Evolutionary conservation across 192 early-diverging fungal genomes (phyloP).

Genomic region (Mortierella claussenii): DNA sequence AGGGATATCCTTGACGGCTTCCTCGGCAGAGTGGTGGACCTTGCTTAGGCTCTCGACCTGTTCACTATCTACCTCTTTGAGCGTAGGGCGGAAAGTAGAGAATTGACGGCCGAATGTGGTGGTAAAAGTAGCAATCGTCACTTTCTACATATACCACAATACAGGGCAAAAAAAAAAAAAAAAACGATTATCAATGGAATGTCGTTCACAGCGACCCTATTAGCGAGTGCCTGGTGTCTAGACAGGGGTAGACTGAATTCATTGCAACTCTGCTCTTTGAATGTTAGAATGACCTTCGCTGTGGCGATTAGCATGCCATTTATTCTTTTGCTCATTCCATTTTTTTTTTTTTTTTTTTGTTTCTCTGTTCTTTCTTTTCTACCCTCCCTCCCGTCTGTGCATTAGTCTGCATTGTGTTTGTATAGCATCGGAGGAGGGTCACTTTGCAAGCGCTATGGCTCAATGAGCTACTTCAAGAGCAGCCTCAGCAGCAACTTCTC

Average conservation of each 20-base stretch:
- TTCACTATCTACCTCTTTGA: conserved; percentile 15
- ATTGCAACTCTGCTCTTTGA: no score
- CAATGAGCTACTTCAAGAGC: neutral
- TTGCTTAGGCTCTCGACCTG: conserved; percentile 58
- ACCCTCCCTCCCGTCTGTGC: no score
- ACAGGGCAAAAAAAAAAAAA: neutral
- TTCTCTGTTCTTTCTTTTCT: no score
- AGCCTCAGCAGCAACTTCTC: neutral
- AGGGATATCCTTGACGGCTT: conserved; percentile 70
- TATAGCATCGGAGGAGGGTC: neutral
- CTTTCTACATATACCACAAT: conserved; percentile 5
- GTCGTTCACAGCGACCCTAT: no score
- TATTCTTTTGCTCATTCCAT: no score
- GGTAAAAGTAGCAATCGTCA: conserved; percentile 38
- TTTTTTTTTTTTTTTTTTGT: no score
- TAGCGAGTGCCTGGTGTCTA: no score
- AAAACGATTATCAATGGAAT: neutral
- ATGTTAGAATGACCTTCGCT: no score
- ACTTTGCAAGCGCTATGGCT: neutral
- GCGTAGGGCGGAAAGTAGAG: conserved; percentile 28
- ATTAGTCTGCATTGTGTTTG: neutral
- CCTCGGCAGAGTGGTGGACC: conserved; percentile 65
- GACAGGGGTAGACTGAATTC: no score
- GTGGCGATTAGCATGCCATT: no score
- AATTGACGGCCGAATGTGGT: conserved; percentile 42